Evolutionary conservation across 352 stramenopile genomes (phyloP), one percentile per base, ranked within the genome.

Genomic region (Pythium chondricola): DNA sequence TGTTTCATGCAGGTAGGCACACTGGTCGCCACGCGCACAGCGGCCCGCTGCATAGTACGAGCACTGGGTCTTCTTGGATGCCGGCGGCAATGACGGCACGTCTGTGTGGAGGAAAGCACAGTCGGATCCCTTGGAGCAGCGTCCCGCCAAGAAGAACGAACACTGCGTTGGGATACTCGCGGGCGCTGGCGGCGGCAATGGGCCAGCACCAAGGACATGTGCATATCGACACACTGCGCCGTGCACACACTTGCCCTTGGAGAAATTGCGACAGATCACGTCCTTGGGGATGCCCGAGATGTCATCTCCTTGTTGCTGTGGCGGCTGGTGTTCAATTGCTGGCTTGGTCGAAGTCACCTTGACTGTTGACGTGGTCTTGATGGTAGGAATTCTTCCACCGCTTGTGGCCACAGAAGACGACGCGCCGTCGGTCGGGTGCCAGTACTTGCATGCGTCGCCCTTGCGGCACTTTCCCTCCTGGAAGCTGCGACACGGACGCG

Each of bases 361-460:
- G 25, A 20, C 30, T 13, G 17, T 21, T 10, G 32, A 11, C 29
- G 42, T 26, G 20, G 37, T 6, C 35, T 18, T 49, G 18, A 25
- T 37, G 4, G 30, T 9, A 6, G 41, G 25, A 11, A 26, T 36
- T 5, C 6, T 35, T 4, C n/a, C n/a, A n/a, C n/a, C n/a, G n/a
- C n/a, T n/a, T n/a, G n/a, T n/a, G n/a, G 26, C 20, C n/a, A 16
- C 41, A 2, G 42, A 16, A 2, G 29, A n/a, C 13, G 42, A 18
- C 2, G 1, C 22, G 20, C n/a, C 22, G 26, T 35, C 42, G 3
- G 53, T 32, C 18, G 20, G 29, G 26, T 60, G 52, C 52, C 52
- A 60, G 46, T 67, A 85, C 72, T 91, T 91, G 76, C 79, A 91
- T 43, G 63, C 20, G 48, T 84, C 74, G 24, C 76, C 76, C 38